Evolutionary conservation across 2,329 filamentous ascomycete species (phyloP).

Genomic region (Aspergillus terreus): DNA sequence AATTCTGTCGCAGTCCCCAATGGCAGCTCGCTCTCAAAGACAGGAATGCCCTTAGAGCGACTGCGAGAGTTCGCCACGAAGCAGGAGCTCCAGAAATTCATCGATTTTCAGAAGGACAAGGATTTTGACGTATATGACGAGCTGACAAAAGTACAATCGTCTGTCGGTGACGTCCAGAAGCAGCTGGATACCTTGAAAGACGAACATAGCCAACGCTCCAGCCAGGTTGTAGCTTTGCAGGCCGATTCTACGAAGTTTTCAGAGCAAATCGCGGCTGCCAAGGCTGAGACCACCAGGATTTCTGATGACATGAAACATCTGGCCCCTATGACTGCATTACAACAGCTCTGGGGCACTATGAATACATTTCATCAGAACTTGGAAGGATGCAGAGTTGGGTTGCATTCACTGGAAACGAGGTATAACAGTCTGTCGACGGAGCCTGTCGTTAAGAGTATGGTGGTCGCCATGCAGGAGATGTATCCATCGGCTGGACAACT

Average conservation of each 20-base stretch:
- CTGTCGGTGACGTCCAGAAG: not conserved
- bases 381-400: conserved; percentile 17
- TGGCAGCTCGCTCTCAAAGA: too few relatives aligned
- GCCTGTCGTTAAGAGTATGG: conserved; percentile 32
- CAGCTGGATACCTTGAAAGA: not conserved
- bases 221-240: not conserved
- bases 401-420: conserved; percentile 44
- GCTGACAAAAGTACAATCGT: not conserved
- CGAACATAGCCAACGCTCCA: not conserved
- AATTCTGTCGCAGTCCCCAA: too few relatives aligned
- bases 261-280: not conserved
- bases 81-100: not conserved
- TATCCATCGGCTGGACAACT: conserved; percentile 29
- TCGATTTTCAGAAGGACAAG: not conserved
- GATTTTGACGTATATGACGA: not conserved
- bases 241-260: not conserved
- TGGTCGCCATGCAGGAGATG: conserved; percentile 31
- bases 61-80: not conserved
- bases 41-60: not conserved
- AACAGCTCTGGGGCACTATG: not conserved
- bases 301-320: not conserved
- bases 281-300: not conserved
- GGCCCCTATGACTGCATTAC: not conserved
- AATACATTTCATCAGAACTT: conserved; percentile 2
- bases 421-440: conserved; percentile 48